These are phyloP conservation scores for Aquilaria yunnanensis DNA, from an alignment of 345 rosid species.

Conservation along the genomic window DNA sequence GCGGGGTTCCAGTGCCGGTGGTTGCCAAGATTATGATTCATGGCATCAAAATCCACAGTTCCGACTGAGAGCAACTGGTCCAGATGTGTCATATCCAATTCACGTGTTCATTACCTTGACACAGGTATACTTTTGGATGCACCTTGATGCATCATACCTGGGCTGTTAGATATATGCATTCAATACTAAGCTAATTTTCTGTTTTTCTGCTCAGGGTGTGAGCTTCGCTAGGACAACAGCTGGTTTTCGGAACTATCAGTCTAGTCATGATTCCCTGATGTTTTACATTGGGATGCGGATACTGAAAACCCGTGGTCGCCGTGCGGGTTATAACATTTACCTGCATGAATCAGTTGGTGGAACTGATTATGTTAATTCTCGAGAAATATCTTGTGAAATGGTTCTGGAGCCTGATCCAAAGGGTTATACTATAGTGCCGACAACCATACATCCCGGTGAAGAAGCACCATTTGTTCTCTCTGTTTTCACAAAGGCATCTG, in stretches of 20 bases:
- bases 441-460: conserved; percentile 98
- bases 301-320: conserved; percentile 94
- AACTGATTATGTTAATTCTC: conserved; percentile 98
- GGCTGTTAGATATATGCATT: no score
- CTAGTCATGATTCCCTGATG: conserved; percentile 90
- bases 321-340: conserved; percentile 93
- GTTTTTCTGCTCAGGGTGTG: conserved; percentile 58
- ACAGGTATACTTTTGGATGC: conserved; percentile 45
- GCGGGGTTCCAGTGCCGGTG: conserved; percentile 98
- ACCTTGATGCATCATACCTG: no score
- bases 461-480: conserved; percentile 99
- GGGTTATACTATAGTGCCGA: conserved; percentile 99
- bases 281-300: conserved; percentile 98
- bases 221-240: conserved; percentile 94
- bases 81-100: conserved; percentile 86
- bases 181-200: neutral
- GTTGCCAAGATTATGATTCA: conserved; percentile 96
- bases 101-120: conserved; percentile 96
- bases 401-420: conserved; percentile 99
- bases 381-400: conserved; percentile 99
- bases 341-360: conserved; percentile 99
- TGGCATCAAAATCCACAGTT: conserved; percentile 99
- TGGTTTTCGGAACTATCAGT: conserved; percentile 91
- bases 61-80: conserved; percentile 79
- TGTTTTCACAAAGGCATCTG: conserved; percentile 87